Percentiles rank a stretch among this genome's conserved stretches.
These are phyloP conservation scores for Linnemannia exigua DNA, from an alignment of 192 early-diverging fungal species.

Conservation along the genomic window DNA sequence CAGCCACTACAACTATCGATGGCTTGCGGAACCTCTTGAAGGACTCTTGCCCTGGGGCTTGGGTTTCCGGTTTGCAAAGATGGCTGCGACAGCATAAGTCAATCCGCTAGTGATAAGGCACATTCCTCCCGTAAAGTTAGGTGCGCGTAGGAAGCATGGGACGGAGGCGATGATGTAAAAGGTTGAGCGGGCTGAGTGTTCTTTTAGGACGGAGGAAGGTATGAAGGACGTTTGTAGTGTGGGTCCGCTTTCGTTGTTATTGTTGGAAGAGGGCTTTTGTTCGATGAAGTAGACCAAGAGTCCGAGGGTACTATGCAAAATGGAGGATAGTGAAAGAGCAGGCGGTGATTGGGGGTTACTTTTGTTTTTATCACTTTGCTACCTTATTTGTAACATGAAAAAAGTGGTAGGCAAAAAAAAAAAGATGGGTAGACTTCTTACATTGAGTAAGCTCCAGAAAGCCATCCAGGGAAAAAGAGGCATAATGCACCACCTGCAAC, in stretches of 20 bases:
- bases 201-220: slow-evolving; percentile 6
- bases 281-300: slow-evolving; percentile 20
- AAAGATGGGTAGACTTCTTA: background rate
- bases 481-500: slow-evolving; percentile 20
- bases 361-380: too few species aligned
- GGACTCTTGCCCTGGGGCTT: background rate
- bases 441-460: slow-evolving; percentile 35
- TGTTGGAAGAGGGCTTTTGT: background rate
- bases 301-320: slow-evolving; percentile 20
- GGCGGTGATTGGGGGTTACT: too few species aligned
- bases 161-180: slow-evolving; percentile 23
- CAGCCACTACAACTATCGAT: background rate
- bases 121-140: slow-evolving; percentile 35
- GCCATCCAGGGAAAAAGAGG: slow-evolving; percentile 23
- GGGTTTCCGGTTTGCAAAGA: slow-evolving; percentile 11
- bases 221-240: background rate
- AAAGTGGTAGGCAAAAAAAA: background rate
- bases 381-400: background rate
- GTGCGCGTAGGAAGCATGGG: slow-evolving; percentile 34
- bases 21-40: background rate
- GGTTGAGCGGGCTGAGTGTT: slow-evolving; percentile 1
- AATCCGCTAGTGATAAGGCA: slow-evolving; percentile 30
- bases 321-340: too few species aligned
- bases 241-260: background rate
- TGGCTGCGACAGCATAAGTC: slow-evolving; percentile 36